Percentiles rank a stretch among this genome's conserved stretches.
Conservation (phyloP, 2,329 filamentous ascomycete genomes). For the Huntiella bhutanensis region DNA sequence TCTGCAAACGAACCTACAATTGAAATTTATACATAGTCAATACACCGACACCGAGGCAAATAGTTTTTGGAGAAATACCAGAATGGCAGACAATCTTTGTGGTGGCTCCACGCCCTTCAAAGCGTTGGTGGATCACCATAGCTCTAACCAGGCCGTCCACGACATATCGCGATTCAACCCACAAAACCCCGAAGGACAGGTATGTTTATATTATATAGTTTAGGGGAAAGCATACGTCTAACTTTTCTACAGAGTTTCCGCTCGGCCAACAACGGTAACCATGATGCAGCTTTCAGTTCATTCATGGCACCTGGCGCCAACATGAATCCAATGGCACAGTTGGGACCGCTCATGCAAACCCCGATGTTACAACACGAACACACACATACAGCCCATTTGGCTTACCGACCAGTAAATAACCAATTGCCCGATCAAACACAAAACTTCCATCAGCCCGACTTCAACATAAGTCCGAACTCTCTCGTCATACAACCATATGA, state of each 20-base stretch:
- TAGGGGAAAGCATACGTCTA: too few relatives aligned
- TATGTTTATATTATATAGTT: neutral
- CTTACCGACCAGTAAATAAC: too few relatives aligned
- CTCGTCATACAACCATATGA: neutral
- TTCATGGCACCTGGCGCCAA: too few relatives aligned
- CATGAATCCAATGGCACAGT: too few relatives aligned
- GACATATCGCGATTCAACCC: conserved; percentile 17
- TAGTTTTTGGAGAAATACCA: neutral
- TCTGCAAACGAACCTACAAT: neutral
- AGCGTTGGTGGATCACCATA: conserved; percentile 23
- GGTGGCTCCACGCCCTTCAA: conserved; percentile 26
- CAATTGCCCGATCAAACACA: neutral
- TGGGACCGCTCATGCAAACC: too few relatives aligned
- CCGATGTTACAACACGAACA: too few relatives aligned
- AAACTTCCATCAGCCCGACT: neutral
- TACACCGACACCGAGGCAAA: neutral
- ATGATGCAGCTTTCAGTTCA: too few relatives aligned
- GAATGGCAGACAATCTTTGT: conserved; percentile 25
- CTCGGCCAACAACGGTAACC: too few relatives aligned
- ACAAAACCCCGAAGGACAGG: neutral
- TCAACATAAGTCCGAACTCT: neutral
- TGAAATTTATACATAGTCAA: neutral
- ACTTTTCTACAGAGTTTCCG: too few relatives aligned
- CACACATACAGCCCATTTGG: too few relatives aligned
- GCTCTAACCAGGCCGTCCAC: conserved; percentile 21